These are phyloP conservation scores for Alternaria novae-zelandiae DNA, from an alignment of 2,329 filamentous ascomycete species.

Conservation along the genomic window DNA sequence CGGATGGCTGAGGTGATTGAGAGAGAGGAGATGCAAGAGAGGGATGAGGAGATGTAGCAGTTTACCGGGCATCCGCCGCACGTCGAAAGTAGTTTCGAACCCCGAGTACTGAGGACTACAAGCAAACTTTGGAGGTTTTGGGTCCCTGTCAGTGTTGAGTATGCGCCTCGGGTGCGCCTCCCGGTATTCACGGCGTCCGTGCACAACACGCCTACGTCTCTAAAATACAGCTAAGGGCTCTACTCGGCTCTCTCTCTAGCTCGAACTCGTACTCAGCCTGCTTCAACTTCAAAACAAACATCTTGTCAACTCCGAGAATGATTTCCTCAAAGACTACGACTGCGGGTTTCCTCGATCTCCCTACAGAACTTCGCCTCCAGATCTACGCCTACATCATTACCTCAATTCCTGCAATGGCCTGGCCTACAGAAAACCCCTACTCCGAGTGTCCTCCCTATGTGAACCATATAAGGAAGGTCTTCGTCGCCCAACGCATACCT, in stretches of 20 bases:
- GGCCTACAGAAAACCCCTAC: not conserved
- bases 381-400: not conserved
- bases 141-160: not conserved
- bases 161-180: not conserved
- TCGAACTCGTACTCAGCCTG: not conserved
- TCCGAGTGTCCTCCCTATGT: not conserved
- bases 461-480: not conserved
- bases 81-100: not conserved
- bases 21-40: not conserved
- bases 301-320: not conserved
- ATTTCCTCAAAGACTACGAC: not conserved
- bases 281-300: not conserved
- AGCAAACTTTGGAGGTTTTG: not conserved
- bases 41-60: not conserved
- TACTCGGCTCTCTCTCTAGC: not conserved
- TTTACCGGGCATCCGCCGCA: not conserved
- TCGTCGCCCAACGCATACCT: not conserved
- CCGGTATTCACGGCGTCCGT: not conserved
- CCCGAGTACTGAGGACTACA: not conserved
- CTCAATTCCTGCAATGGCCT: not conserved
- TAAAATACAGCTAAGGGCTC: not conserved
- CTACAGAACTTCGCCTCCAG: not conserved
- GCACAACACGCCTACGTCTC: not conserved
- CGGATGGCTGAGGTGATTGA: conserved; percentile 1
- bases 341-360: not conserved